phyloP scores from a whole-genome alignment of 805 yeast genomes.

The Lachancea sp. region DNA sequence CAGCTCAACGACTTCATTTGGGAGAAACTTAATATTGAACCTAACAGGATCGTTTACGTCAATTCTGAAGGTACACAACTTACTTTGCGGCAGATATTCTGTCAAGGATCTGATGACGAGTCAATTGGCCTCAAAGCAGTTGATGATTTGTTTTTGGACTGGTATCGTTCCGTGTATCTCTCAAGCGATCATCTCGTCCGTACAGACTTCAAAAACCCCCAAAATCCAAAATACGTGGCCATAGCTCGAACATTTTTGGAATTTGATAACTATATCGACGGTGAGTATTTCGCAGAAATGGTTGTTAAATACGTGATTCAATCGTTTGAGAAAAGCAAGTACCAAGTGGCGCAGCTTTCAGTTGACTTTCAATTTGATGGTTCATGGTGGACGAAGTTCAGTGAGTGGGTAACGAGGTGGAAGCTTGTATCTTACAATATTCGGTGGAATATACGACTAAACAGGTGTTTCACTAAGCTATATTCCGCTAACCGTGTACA shows the following conservation, averaged over 20 bases:
- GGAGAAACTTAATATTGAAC: slow-evolving; percentile 33
- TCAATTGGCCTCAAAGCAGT: slow-evolving; percentile 29
- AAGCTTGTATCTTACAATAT: slow-evolving; percentile 36
- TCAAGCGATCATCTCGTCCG: slow-evolving; percentile 20
- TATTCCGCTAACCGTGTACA: slow-evolving; percentile 16
- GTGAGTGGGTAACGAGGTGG: slow-evolving; percentile 34
- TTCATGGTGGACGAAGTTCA: slow-evolving; percentile 32
- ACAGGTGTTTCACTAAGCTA: slow-evolving; percentile 29
- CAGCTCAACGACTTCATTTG: slow-evolving; percentile 35
- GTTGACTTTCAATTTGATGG: slow-evolving; percentile 27
- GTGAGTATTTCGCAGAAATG: slow-evolving; percentile 35
- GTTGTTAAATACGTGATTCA: slow-evolving; percentile 30
- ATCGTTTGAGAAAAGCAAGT: slow-evolving; percentile 34
- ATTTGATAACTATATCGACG: slow-evolving; percentile 33
- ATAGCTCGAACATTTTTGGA: slow-evolving; percentile 34
- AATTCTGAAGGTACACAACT: slow-evolving; percentile 16
- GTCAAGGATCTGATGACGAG: slow-evolving; percentile 14
- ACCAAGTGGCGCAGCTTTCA: slow-evolving; percentile 35
- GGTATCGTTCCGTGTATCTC: slow-evolving; percentile 22
- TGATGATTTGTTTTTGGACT: slow-evolving; percentile 25
- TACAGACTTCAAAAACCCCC: slow-evolving; percentile 16
- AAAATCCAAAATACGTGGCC: slow-evolving; percentile 24
- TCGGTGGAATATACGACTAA: slow-evolving; percentile 35
- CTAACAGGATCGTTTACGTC: slow-evolving; percentile 31
- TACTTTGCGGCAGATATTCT: slow-evolving; percentile 24